These are phyloP conservation scores for Pueraria montana DNA, from an alignment of 306 rosid genomes.

Conservation along the genomic window DNA sequence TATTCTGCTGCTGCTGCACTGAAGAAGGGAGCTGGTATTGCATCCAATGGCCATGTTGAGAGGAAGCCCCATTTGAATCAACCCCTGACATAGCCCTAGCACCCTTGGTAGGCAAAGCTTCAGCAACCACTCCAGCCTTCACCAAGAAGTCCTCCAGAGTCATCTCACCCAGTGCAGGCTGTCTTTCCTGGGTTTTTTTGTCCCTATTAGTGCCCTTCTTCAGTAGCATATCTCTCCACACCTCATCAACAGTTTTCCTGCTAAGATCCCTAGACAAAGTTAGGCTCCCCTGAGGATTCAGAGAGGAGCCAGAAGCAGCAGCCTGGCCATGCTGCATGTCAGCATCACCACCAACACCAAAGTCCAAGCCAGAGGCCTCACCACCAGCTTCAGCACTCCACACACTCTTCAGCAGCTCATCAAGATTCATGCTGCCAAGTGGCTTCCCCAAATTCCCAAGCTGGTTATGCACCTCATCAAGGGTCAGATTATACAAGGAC, in stretches of 20 bases:
- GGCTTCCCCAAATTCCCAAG: conserved; percentile 18
- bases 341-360: conserved; percentile 40
- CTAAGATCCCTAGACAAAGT: background rate
- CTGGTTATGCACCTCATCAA: conserved; percentile 22
- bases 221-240: conserved; percentile 6
- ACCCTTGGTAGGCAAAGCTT: too few relatives aligned
- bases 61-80: background rate
- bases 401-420: conserved; percentile 2
- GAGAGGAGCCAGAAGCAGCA: conserved; percentile 4
- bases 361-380: conserved; percentile 55
- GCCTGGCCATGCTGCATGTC: background rate
- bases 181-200: background rate
- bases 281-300: background rate
- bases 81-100: too few relatives aligned
- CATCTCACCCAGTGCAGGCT: background rate
- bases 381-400: conserved; percentile 59
- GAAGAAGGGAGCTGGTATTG: background rate
- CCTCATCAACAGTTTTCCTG: conserved; percentile 19
- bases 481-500: conserved; percentile 15
- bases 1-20: background rate
- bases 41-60: background rate
- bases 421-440: conserved; percentile 16
- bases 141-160: conserved; percentile 28
- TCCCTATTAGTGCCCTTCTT: background rate
- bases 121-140: conserved; percentile 2